Conservation (phyloP, 495 filamentous ascomycete genomes). For the Xylaria bambusicola region DNA sequence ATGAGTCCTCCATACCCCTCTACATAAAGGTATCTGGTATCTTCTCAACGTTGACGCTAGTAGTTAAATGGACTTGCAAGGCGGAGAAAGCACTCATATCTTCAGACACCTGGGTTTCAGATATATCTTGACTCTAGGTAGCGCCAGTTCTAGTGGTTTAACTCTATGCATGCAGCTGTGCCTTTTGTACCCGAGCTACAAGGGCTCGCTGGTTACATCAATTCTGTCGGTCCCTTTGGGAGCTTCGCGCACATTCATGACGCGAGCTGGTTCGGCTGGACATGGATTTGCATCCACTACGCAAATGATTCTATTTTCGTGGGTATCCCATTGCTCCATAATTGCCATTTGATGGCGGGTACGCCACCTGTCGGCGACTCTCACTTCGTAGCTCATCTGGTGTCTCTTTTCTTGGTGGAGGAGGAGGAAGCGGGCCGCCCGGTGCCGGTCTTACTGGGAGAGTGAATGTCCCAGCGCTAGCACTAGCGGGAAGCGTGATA, state of each 20-base stretch:
- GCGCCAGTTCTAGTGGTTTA: slow-evolving; percentile 5
- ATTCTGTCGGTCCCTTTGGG: neutral
- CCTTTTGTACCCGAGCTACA: neutral
- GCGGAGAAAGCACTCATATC: slow-evolving; percentile 14
- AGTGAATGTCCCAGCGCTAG: slow-evolving; percentile 40
- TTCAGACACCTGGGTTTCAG: slow-evolving; percentile 9
- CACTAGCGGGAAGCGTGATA: slow-evolving; percentile 27
- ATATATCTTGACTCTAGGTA: neutral
- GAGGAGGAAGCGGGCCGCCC: slow-evolving; percentile 45
- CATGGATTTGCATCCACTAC: neutral
- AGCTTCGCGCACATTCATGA: neutral
- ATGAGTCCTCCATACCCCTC: slow-evolving; percentile 15
- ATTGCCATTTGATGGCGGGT: slow-evolving; percentile 37
- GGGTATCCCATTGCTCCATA: slow-evolving; percentile 34
- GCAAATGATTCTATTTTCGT: slow-evolving; percentile 22
- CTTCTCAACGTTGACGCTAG: slow-evolving; percentile 11
- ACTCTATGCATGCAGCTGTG: slow-evolving; percentile 5
- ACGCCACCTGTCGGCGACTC: slow-evolving; percentile 42
- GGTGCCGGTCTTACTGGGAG: slow-evolving; percentile 52
- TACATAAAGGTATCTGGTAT: slow-evolving; percentile 16
- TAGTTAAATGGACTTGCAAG: slow-evolving; percentile 17
- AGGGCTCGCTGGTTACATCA: neutral
- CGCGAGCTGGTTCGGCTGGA: neutral
- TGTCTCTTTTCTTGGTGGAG: slow-evolving; percentile 47
- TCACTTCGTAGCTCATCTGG: slow-evolving; percentile 42